phyloP scores from a whole-genome alignment of 2,329 filamentous ascomycete species.

The Cladorrhinum sp. region DNA sequence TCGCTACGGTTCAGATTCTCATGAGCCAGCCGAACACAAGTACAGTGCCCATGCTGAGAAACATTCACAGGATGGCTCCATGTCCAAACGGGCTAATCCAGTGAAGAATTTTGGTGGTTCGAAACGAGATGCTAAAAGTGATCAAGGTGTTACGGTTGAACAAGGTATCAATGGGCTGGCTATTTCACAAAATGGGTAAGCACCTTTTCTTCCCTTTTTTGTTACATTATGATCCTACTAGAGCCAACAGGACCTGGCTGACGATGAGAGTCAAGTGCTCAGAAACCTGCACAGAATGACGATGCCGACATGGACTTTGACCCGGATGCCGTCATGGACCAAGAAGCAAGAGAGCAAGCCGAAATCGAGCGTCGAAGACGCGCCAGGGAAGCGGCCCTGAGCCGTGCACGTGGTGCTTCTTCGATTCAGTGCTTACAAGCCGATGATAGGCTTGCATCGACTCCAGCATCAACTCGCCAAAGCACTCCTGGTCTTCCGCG shows the following conservation, averaged over 20 bases:
- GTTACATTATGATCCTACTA: background rate
- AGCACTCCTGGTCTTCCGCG: constrained; percentile 39
- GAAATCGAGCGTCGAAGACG: constrained; percentile 82
- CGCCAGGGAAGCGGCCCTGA: constrained; percentile 78
- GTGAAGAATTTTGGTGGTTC: constrained; percentile 56
- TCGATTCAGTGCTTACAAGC: constrained; percentile 73
- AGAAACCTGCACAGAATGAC: constrained; percentile 12
- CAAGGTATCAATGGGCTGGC: constrained; percentile 31
- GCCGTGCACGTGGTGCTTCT: constrained; percentile 71
- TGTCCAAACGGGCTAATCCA: constrained; percentile 62
- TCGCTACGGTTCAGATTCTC: constrained; percentile 28
- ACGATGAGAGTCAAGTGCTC: background rate
- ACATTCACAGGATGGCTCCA: constrained; percentile 54
- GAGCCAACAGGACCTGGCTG: background rate
- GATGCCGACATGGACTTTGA: constrained; percentile 43
- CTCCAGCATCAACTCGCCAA: constrained; percentile 48
- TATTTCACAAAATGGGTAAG: constrained; percentile 37
- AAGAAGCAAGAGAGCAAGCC: constrained; percentile 55
- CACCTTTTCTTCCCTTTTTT: background rate
- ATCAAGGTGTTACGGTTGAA: constrained; percentile 56
- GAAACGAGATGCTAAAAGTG: constrained; percentile 67
- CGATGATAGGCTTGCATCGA: constrained; percentile 56
- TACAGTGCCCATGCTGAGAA: constrained; percentile 49
- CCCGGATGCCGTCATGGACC: constrained; percentile 64
- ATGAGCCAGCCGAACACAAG: constrained; percentile 35